phyloP scores from a whole-genome alignment of 352 stramenopile species.

The Poterioochromonas sp. region DNA sequence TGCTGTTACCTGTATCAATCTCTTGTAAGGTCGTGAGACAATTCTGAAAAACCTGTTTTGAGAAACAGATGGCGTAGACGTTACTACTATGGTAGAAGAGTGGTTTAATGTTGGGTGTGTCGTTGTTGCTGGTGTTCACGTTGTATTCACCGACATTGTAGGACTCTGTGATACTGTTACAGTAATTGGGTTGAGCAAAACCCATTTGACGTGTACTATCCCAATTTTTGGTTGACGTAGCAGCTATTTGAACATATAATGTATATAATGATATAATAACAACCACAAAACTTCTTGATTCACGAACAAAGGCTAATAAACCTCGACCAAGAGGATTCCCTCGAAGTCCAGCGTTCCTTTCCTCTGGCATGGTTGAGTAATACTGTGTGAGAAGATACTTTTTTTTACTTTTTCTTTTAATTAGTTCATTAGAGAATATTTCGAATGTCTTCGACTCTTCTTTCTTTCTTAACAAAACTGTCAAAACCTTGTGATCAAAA shows the following conservation, averaged over 20 bases:
- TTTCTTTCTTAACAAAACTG: too few species aligned
- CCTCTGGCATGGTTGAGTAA: not conserved
- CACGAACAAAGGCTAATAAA: not conserved
- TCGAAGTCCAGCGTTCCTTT: not conserved
- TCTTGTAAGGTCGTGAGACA: not conserved
- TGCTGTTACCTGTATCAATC: not conserved
- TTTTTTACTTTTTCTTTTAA: too few species aligned
- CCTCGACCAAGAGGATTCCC: not conserved
- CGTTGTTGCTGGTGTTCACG: not conserved
- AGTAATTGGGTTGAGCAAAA: not conserved
- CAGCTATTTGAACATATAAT: conserved; percentile 35
- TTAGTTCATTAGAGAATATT: too few species aligned
- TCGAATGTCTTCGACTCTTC: too few species aligned
- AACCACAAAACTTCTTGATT: not conserved
- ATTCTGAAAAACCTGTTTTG: not conserved
- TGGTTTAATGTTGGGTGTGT: not conserved
- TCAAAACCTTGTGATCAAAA: too few species aligned
- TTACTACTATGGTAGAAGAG: not conserved
- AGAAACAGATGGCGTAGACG: not conserved
- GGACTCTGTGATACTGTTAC: not conserved
- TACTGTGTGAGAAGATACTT: not conserved
- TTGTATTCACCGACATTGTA: not conserved
- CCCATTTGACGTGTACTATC: not conserved
- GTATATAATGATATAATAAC: not conserved
- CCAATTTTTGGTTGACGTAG: conserved; percentile 25